phyloP scores from a whole-genome alignment of 2,329 filamentous ascomycete species.

The Stromatinia cepivora region DNA sequence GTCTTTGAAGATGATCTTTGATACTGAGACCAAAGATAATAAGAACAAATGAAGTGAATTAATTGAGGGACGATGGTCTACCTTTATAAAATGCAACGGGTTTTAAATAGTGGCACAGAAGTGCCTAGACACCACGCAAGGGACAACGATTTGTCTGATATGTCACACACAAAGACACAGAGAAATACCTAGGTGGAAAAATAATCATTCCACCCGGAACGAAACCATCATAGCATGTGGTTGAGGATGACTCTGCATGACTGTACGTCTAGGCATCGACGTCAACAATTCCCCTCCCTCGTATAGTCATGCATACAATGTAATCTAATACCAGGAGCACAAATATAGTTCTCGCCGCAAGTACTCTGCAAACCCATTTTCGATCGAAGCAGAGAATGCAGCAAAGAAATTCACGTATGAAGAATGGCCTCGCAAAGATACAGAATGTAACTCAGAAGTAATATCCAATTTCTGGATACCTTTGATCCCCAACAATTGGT shows the following conservation, averaged over 20 bases:
- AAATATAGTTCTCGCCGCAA: slow-evolving; percentile 42
- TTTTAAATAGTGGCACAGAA: not conserved
- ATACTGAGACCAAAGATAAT: not conserved
- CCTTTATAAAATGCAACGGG: not conserved
- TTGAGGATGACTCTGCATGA: slow-evolving; percentile 7
- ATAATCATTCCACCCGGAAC: not conserved
- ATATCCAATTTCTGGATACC: slow-evolving; percentile 54
- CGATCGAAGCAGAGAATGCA: slow-evolving; percentile 60
- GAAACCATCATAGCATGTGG: not conserved
- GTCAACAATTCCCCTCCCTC: not conserved
- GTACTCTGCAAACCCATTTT: slow-evolving; percentile 56
- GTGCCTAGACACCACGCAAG: not conserved
- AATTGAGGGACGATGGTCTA: not conserved
- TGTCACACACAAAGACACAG: not conserved
- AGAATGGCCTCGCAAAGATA: slow-evolving; percentile 49
- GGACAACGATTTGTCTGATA: not conserved
- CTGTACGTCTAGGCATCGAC: not conserved
- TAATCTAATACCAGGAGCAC: not conserved
- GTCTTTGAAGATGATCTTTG: not conserved
- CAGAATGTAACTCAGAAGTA: slow-evolving; percentile 52
- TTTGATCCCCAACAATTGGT: slow-evolving; percentile 53
- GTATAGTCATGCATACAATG: slow-evolving; percentile 16
- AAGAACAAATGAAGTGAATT: not conserved
- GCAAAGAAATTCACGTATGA: slow-evolving; percentile 58
- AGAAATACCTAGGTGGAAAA: not conserved